These are phyloP conservation scores for Trichosanthes truncata DNA, from an alignment of 306 rosid species.

Conservation along the genomic window DNA sequence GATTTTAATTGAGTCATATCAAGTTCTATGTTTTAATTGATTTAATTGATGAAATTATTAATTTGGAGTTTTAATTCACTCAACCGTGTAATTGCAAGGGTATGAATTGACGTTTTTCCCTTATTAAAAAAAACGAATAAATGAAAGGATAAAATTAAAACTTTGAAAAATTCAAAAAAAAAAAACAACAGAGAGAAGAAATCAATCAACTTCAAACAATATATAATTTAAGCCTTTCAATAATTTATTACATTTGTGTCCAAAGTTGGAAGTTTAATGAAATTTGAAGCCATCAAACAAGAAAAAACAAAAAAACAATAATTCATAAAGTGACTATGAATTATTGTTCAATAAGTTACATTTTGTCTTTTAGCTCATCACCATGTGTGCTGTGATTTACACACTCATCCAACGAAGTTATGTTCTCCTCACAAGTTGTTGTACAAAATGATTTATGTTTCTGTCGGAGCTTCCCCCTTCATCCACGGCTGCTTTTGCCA, in stretches of 20 bases:
- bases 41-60: too few species aligned
- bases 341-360: not conserved
- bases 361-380: not conserved
- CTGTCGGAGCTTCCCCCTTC: not conserved
- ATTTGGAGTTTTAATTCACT: too few species aligned
- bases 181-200: too few species aligned
- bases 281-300: not conserved
- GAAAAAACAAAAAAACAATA: not conserved
- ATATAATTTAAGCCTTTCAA: not conserved
- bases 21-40: too few species aligned
- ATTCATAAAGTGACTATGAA: not conserved
- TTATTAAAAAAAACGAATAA: too few species aligned
- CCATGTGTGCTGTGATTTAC: not conserved
- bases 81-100: too few species aligned
- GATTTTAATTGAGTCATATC: too few species aligned
- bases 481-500: not conserved
- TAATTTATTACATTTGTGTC: not conserved
- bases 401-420: not conserved
- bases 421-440: not conserved
- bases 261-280: not conserved
- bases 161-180: too few species aligned
- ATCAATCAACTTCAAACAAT: not conserved
- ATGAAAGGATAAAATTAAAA: too few species aligned
- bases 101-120: too few species aligned
- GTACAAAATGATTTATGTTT: not conserved